A percentile compares a stretch with the other conserved stretches of the same genome.
phyloP scores from a whole-genome alignment of 352 stramenopile species.

The Plasmopara muralis region DNA sequence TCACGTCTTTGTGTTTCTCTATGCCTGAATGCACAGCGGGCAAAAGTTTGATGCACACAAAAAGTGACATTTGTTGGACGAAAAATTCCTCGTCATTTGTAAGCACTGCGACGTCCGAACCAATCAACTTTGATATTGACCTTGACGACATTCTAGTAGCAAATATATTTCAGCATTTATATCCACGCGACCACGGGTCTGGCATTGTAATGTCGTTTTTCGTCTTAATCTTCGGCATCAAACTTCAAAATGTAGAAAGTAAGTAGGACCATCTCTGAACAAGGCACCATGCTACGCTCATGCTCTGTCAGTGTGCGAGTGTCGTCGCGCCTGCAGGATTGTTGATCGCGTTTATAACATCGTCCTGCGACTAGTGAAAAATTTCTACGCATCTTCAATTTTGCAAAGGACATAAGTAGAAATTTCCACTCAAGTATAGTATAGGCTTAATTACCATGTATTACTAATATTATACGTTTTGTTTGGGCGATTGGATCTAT shows the following conservation, averaged over 20 bases:
- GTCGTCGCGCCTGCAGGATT: constrained; percentile 65
- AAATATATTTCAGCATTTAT: constrained; percentile 56
- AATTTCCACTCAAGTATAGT: too few species aligned
- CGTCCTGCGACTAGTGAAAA: not conserved
- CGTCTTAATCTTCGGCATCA: constrained; percentile 57
- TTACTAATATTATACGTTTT: too few species aligned
- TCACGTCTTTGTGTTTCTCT: constrained; percentile 66
- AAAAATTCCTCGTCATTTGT: constrained; percentile 86
- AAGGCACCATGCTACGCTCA: constrained; percentile 59
- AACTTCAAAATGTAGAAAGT: constrained; percentile 74
- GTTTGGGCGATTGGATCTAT: too few species aligned
- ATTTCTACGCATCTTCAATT: too few species aligned
- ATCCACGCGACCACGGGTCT: constrained; percentile 61
- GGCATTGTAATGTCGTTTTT: constrained; percentile 83
- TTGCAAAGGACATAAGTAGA: too few species aligned
- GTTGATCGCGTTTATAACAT: constrained; percentile 85
- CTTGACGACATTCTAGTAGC: constrained; percentile 32
- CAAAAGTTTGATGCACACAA: constrained; percentile 85
- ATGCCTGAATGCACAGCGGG: constrained; percentile 68
- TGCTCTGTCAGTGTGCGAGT: constrained; percentile 73
- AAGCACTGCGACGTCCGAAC: constrained; percentile 62
- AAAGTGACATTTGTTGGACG: constrained; percentile 85
- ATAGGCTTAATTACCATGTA: too few species aligned
- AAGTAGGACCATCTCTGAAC: constrained; percentile 35
- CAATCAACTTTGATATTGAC: constrained; percentile 35